Base-by-base conservation (phyloP, 1,139 yeast species). In the Pichia sorboxylosa region DNA sequence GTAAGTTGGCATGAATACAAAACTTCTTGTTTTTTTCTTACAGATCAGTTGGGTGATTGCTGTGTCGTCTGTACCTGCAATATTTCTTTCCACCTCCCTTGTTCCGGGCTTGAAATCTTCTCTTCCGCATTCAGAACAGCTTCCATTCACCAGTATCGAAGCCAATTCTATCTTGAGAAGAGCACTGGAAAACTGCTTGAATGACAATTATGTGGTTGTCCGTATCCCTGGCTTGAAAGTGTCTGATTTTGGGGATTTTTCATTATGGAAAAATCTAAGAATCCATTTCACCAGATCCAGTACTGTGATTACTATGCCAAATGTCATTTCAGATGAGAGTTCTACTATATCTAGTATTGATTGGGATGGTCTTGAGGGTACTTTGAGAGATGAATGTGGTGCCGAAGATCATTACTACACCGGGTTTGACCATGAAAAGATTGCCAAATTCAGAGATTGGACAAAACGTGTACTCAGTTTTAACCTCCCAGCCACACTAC, bases 191-290 rank as follows among this genome's bases (percentile, higher is more conserved):
- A 63, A 65, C 27, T 84, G 94, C 48, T 58, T 74, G 1, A 70
- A 87, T 0, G 81, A 82, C 49, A 80, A 77, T 1, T 80, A 78
- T 44, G 47, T 84, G 2, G 54, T 83, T 13, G 61, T 82, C 1
- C 70, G 80, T 46, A 73, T 72, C 29, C 94, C 94, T 0, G 92
- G 92, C 0, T 52, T 83, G 34, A 54, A 54, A 2, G 57, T 65
- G 31, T 56, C 57, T n/a, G 94, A 83, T 52, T 59, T 83, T 38
- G 59, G 60, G 17, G 59, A 61, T 28, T 55, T 55, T 30, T 60
- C 63, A 4, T 53, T 61, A 17, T 79, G 82, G 68, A 63, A 61
- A 1, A 63, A 68, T 41, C 46, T 81, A 17, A 58, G 77, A 32
- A 64, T 66, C 32, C 72, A 75, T 48, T 48, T 78, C 39, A 56